These are phyloP conservation scores for Fusarium tricinctum DNA, from an alignment of 2,329 filamentous ascomycete genomes.

Conservation along the genomic window DNA sequence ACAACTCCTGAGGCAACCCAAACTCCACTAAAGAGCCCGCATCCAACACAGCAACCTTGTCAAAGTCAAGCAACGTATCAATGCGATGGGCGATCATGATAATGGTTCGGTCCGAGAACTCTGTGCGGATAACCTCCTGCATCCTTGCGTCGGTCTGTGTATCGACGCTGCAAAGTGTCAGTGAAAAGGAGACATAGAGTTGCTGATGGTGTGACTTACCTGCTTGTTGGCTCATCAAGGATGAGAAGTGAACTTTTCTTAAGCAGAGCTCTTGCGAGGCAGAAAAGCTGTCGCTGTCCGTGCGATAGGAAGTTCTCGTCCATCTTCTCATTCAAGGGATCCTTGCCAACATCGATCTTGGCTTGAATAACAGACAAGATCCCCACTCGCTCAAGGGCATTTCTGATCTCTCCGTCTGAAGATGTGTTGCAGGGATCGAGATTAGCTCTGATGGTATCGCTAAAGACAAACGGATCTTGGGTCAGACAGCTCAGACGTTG, in stretches of 20 bases:
- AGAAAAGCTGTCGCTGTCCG: slow-evolving; percentile 54
- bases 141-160: slow-evolving; percentile 50
- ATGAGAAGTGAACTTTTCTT: slow-evolving; percentile 49
- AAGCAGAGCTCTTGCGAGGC: slow-evolving; percentile 51
- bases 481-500: slow-evolving; percentile 61
- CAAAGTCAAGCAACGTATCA: slow-evolving; percentile 54
- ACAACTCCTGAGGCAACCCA: slow-evolving; percentile 46
- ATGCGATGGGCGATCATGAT: slow-evolving; percentile 55
- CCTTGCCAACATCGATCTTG: slow-evolving; percentile 52
- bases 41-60: slow-evolving; percentile 53
- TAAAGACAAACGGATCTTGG: slow-evolving; percentile 67
- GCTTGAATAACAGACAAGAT: slow-evolving; percentile 61
- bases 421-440: slow-evolving; percentile 59
- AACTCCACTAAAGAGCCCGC: slow-evolving; percentile 50
- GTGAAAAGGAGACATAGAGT: neutral
- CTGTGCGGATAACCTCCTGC: slow-evolving; percentile 50
- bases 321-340: slow-evolving; percentile 53
- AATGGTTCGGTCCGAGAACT: slow-evolving; percentile 52
- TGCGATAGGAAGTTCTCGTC: slow-evolving; percentile 55
- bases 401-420: slow-evolving; percentile 59
- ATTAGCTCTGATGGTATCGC: slow-evolving; percentile 65
- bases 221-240: slow-evolving; percentile 59
- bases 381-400: slow-evolving; percentile 62
- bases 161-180: slow-evolving; percentile 48
- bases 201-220: slow-evolving; percentile 30